A percentile compares a stretch with the other conserved stretches of the same genome.
Conservation (phyloP, 768 basidiomycete genomes). For the Amanita subjunquillea region DNA sequence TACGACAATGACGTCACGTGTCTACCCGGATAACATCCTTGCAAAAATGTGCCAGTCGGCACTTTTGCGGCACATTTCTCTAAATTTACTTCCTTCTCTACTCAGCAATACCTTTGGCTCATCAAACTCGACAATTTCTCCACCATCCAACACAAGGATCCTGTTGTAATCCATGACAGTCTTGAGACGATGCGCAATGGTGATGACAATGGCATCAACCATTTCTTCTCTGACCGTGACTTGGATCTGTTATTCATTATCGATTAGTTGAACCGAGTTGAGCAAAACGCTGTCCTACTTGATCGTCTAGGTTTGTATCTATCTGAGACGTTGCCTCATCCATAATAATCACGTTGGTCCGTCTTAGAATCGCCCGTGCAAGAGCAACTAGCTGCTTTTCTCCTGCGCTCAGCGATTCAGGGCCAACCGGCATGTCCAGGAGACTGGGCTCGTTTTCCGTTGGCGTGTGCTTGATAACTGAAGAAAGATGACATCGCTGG, state of each 20-base stretch:
- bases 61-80: slow-evolving; percentile 58
- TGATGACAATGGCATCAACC: slow-evolving; percentile 61
- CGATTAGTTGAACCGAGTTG: background rate
- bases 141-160: slow-evolving; percentile 64
- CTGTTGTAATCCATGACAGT: slow-evolving; percentile 72
- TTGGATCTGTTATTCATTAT: slow-evolving; percentile 40
- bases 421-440: slow-evolving; percentile 55
- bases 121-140: slow-evolving; percentile 70
- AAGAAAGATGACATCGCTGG: slow-evolving; percentile 49
- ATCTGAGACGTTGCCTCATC: slow-evolving; percentile 77
- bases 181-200: slow-evolving; percentile 73
- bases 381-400: slow-evolving; percentile 69
- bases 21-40: slow-evolving; percentile 8
- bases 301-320: slow-evolving; percentile 58
- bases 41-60: slow-evolving; percentile 37
- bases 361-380: slow-evolving; percentile 56
- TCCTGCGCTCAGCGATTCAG: slow-evolving; percentile 63
- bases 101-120: slow-evolving; percentile 46
- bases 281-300: slow-evolving; percentile 23
- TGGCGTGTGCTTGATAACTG: slow-evolving; percentile 28
- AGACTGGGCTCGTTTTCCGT: slow-evolving; percentile 21
- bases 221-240: slow-evolving; percentile 67
- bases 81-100: slow-evolving; percentile 48
- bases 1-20: slow-evolving; percentile 2
- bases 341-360: slow-evolving; percentile 60